Base-by-base conservation (phyloP, 768 basidiomycete genomes). In the Trametes maxima region DNA sequence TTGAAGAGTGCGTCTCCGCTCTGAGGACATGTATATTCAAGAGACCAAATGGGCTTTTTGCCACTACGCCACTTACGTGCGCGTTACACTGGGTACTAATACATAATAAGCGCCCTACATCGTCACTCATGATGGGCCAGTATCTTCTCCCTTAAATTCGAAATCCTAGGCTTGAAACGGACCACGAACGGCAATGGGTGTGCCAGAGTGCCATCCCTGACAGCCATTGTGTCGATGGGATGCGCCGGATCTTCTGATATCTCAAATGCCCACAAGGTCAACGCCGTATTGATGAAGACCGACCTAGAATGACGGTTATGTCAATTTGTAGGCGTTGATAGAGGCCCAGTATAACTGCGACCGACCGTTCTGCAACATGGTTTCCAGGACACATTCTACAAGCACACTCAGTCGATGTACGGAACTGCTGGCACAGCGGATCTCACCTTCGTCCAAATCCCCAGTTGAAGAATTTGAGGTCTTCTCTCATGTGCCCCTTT, bases 191-290 rank as follows among this genome's bases (percentile, higher is more conserved):
- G 86, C 47, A 79, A 68, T 0, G 89, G 89, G 57, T 86, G 87
- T 0, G 81, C 79, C 65, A 88, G 84, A 16, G 86, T 83, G 3
- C 82, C 83, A 64, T 88, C 84, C 5, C 83, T 83, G 66, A 90
- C 88, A 1, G 79, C 85, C 40, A 80, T 72, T 10, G 79, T 78
- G 66, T 91, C 83, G 54, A 90, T 87, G 0, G 86, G 85, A 2
- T 76, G 71, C 0, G 72, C 65, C 0, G 82, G 80, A 64, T 87
- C 83, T 28, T 80, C 67, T 3, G 74, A 75, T 22, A 91, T 75
- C 1, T 71, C 77, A 77, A 90, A 89, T 0, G 87, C 83, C 86
- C 87, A 89, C 36, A 87, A 71, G 1, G 86, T 73, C 14, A 88
- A 77, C 0, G 85, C 85, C 0, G 84, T 80, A 59, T 86, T 89